Base-by-base conservation (phyloP, 768 basidiomycete genomes). In the Mycena alexandri region DNA sequence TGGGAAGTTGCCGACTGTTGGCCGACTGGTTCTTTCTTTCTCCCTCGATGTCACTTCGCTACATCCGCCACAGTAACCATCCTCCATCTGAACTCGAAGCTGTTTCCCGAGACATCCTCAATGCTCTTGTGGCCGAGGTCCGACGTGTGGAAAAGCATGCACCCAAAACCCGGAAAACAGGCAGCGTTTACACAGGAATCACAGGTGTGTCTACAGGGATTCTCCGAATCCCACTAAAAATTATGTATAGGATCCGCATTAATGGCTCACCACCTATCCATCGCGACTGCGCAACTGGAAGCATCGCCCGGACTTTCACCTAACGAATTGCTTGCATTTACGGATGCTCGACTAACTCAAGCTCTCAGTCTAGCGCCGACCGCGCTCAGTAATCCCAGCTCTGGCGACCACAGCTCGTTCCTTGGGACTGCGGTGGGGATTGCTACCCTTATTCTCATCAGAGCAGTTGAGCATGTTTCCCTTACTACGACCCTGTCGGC, bases 351-450 rank as follows among this genome's bases (percentile, higher is more conserved):
- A 76, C 63, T 72, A 53, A 66, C 16, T 62, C 71, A 57, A 8
- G 55, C 61, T 12, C 50, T 68, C 42, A 62, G 19, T 53, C 34
- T 68, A 34, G 22, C 54, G 21, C 59, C 58, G 33, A 57, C 60
- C 3, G 63, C 64, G 13, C 33, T 57, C 51, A 73, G 64, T 51
- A 61, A 29, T 54, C 69, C 56, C 22, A 68, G 62, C 38, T 51
- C 65, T 25, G 71, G 76, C 6, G 73, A 71, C 17, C 72, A 68
- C 55, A 55, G 63, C 29, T 81, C 83, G 3, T 85, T 84, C 67
- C 73, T 84, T 43, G 84, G 83, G 65, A 84, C 82, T 10, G 74
- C 72, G 13, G 67, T 83, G 33, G 84, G 84, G 4, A 66, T 80
- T 8, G 80, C 80, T 0, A 77, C 79, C 9, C 75, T 85, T 16